Evolutionary conservation across 129 eudicot species (phyloP), one percentile per base, ranked within the genome.

Genomic region (Cynara cardunculus): DNA sequence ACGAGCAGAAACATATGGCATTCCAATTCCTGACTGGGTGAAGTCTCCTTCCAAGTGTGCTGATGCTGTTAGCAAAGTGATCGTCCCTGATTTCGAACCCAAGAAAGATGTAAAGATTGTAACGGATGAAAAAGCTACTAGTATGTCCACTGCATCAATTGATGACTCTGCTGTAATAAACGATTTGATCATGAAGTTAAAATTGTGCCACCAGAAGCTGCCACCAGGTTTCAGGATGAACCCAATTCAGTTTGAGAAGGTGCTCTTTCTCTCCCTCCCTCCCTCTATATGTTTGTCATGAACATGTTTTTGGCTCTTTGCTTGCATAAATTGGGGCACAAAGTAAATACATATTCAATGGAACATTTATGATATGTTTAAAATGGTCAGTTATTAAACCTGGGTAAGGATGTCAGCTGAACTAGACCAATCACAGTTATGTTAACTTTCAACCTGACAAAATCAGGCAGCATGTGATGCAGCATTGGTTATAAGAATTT

Each of bases 181-280:
- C 83, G 96, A 91, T 5, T 72, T 94, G 73, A 53, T 88, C 77
- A 77, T 64, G 80, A 91, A 87, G 87, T 46, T 90, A 32, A 92
- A 87, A 73, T 14, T 71, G 65, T 87, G 96, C 84, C 87, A 87
- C 34, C 73, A 83, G 81, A 86, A 79, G 46, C 82, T 94, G 71
- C 93, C 89, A 0, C 76, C 84, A 7, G 93, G 91, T 73, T 94
- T 89, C 85, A 87, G 79, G 79, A 94, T 94, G 98, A 91, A 91
- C 16, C 97, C 98, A 0, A 90, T 94, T 83, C 98, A 94, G 86
- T 94, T 94, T 83, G 98, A 94, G 81, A 94, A 94, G 98, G 98
- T 94, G 2, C 62, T 14, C 72, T 3, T 53, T 69, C 76, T 56
- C 76, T 22, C 68, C 16, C 71, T 61, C 5, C 24, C n/a, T 56